phyloP scores from a whole-genome alignment of 2,329 filamentous ascomycete genomes.

The Pestalotiopsis sp. region DNA sequence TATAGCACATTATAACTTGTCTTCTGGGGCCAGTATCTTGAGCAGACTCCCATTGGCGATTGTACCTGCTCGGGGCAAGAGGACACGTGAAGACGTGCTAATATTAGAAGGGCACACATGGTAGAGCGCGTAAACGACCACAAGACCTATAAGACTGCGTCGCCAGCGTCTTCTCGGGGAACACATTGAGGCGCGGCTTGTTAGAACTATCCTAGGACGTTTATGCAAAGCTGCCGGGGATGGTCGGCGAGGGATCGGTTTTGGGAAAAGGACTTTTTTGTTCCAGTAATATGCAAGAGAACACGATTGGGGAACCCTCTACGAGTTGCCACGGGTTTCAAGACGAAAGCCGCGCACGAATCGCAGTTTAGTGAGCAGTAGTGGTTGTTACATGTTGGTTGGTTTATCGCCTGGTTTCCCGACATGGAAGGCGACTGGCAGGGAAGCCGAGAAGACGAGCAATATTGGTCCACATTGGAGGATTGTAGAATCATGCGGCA shows the following conservation, averaged over 20 bases:
- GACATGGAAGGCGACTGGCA: background rate
- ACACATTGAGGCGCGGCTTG: constrained; percentile 9
- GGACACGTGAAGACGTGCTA: background rate
- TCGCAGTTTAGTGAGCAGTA: background rate
- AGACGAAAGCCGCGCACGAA: constrained; percentile 2
- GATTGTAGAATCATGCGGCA: constrained; percentile 14
- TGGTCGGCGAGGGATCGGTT: constrained; percentile 3
- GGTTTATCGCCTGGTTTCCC: background rate
- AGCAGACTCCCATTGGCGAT: background rate
- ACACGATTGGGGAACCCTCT: background rate
- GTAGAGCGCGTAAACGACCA: background rate
- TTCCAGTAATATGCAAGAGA: constrained; percentile 4
- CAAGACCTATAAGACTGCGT: background rate
- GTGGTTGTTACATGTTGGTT: constrained; percentile 7
- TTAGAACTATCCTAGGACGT: constrained; percentile 7
- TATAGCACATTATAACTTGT: background rate
- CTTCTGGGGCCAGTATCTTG: background rate
- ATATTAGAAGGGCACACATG: background rate
- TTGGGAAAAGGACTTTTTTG: background rate
- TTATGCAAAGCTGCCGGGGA: constrained; percentile 7
- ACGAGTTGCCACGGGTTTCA: background rate
- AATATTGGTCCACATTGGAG: background rate
- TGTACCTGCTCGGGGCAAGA: background rate
- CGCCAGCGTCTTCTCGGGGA: background rate
- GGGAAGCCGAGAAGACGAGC: background rate